Percentiles rank a stretch among this genome's conserved stretches.
phyloP scores from a whole-genome alignment of 495 filamentous ascomycete genomes.

The Podospora fimiseda region DNA sequence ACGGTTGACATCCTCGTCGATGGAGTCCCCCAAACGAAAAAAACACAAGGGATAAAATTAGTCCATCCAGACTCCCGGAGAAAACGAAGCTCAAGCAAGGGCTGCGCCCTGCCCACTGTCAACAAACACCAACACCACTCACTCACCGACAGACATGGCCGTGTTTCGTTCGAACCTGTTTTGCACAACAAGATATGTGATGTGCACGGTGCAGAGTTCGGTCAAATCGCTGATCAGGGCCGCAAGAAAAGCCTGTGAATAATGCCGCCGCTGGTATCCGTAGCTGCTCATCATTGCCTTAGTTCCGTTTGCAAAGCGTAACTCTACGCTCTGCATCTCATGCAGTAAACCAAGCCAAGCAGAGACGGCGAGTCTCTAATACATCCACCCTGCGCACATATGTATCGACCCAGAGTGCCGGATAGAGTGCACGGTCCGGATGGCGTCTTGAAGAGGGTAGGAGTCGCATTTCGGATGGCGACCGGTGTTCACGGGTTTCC shows the following conservation, averaged over 20 bases:
- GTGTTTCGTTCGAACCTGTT: no score
- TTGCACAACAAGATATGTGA: no score
- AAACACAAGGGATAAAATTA: neutral
- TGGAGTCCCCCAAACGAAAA: neutral
- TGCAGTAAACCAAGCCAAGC: constrained; percentile 3
- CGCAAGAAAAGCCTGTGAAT: neutral
- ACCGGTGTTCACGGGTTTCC: neutral
- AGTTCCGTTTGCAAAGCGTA: neutral
- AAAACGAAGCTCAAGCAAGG: no score
- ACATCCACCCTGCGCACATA: constrained; percentile 5
- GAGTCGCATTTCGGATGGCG: neutral
- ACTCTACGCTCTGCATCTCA: constrained; percentile 2
- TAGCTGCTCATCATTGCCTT: neutral
- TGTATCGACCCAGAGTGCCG: constrained; percentile 11
- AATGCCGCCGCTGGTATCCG: neutral
- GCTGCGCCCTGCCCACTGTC: neutral
- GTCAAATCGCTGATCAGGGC: neutral
- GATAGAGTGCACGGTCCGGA: constrained; percentile 6
- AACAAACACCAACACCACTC: neutral
- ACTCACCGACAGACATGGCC: no score
- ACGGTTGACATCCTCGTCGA: neutral
- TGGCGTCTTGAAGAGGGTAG: neutral
- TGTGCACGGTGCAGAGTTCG: neutral
- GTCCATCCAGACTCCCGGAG: neutral
- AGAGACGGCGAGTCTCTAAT: constrained; percentile 1